These are phyloP conservation scores for Alternaria triticimaculans DNA, from an alignment of 2,329 filamentous ascomycete genomes.

Conservation along the genomic window DNA sequence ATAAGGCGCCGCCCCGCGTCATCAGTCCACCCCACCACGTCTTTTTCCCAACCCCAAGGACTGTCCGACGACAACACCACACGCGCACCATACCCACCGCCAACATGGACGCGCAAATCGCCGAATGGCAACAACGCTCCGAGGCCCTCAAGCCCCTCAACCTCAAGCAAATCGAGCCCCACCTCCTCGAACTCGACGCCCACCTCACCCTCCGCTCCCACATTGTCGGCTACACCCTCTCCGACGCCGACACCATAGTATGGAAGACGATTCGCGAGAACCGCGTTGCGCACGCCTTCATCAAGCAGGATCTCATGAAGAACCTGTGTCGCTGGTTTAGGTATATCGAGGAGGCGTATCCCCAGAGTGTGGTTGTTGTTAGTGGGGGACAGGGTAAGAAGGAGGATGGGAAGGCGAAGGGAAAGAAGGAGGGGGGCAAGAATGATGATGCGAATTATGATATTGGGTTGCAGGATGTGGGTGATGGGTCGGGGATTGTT, in stretches of 20 bases:
- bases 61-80: background rate
- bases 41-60: constrained; percentile 9
- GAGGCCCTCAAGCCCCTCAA: constrained; percentile 65
- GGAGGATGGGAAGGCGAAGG: constrained; percentile 68
- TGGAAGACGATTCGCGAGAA: constrained; percentile 86
- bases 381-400: constrained; percentile 40
- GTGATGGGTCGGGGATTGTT: constrained; percentile 76
- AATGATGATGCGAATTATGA: constrained; percentile 89
- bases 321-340: constrained; percentile 88
- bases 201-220: constrained; percentile 87
- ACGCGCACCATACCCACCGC: background rate
- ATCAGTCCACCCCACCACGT: constrained; percentile 2
- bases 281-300: constrained; percentile 79
- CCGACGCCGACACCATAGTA: constrained; percentile 78
- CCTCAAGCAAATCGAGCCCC: constrained; percentile 81
- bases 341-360: constrained; percentile 82
- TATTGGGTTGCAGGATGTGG: constrained; percentile 81
- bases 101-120: constrained; percentile 49
- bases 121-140: constrained; percentile 64
- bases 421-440: constrained; percentile 66
- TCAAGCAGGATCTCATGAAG: constrained; percentile 77
- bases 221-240: constrained; percentile 79
- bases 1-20: constrained; percentile 10
- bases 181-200: constrained; percentile 79
- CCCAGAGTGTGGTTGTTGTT: constrained; percentile 75